Evolutionary conservation across 805 yeast species (phyloP).

Genomic region (Suhomyces pyralidae): DNA sequence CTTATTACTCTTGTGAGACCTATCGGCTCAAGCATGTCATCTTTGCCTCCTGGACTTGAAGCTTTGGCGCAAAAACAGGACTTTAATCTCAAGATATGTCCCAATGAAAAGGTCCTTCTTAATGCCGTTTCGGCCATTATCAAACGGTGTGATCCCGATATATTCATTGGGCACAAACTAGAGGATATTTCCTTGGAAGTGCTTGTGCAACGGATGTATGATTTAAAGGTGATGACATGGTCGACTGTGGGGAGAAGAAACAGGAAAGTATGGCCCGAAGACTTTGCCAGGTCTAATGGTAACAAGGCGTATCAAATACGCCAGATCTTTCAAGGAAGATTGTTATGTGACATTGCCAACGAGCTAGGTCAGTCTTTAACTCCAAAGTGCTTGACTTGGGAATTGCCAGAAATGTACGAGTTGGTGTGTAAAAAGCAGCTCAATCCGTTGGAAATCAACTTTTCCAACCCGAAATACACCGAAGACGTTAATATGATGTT

Average conservation of each 20-base stretch:
- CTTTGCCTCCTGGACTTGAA: constrained; percentile 71
- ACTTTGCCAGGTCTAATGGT: constrained; percentile 52
- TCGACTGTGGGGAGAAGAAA: constrained; percentile 79
- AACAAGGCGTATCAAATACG: constrained; percentile 55
- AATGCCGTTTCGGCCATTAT: constrained; percentile 71
- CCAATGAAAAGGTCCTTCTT: constrained; percentile 71
- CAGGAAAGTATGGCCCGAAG: constrained; percentile 74
- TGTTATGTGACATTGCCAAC: constrained; percentile 88
- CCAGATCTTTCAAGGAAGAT: constrained; percentile 78
- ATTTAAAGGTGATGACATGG: constrained; percentile 71
- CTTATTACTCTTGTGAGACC: constrained; percentile 79
- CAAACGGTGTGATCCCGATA: constrained; percentile 82
- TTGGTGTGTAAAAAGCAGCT: constrained; percentile 67
- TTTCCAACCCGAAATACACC: constrained; percentile 59
- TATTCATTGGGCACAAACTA: constrained; percentile 81
- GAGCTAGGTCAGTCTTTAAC: constrained; percentile 94
- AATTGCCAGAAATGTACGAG: constrained; percentile 84
- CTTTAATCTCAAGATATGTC: constrained; percentile 54
- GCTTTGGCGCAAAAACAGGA: constrained; percentile 55
- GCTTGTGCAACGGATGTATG: constrained; percentile 75
- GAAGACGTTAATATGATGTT: constrained; percentile 66
- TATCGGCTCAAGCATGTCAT: constrained; percentile 48
- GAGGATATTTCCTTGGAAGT: constrained; percentile 79
- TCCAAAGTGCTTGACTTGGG: constrained; percentile 92
- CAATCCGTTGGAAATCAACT: constrained; percentile 67